Evolutionary conservation across 148 eudicot genomes (phyloP).

Genomic region (Hydrangea macrophylla): DNA sequence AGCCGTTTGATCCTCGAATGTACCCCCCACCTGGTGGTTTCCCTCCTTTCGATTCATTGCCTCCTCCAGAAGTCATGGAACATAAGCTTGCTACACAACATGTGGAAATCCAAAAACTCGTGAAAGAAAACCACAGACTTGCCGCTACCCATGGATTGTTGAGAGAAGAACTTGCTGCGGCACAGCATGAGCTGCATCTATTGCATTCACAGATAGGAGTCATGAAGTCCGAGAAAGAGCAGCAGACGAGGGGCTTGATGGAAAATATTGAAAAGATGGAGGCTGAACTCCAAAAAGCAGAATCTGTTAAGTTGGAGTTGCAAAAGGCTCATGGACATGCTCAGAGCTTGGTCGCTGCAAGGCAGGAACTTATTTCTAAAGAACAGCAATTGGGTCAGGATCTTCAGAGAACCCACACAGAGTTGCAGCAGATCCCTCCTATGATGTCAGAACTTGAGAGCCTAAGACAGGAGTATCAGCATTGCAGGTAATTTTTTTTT

Average conservation of each 20-base stretch:
- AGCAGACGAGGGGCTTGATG: conserved; percentile 55
- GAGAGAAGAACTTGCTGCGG: conserved; percentile 88
- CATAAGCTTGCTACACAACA: conserved; percentile 84
- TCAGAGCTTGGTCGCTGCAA: conserved; percentile 61
- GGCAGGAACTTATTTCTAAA: conserved; percentile 79
- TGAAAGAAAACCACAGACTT: conserved; percentile 83
- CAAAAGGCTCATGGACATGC: conserved; percentile 83
- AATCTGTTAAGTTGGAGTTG: conserved; percentile 69
- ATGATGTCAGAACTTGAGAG: conserved; percentile 72
- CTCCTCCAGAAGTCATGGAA: conserved; percentile 84
- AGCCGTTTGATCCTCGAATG: conserved; percentile 46
- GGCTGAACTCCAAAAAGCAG: conserved; percentile 63
- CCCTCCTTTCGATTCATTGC: conserved; percentile 74
- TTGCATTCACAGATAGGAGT: conserved; percentile 62
- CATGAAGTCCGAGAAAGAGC: conserved; percentile 71
- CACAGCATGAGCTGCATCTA: conserved; percentile 78
- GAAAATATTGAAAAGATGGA: conserved; percentile 79
- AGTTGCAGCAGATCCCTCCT: conserved; percentile 69
- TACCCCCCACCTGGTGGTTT: conserved; percentile 70
- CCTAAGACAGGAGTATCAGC: conserved; percentile 86
- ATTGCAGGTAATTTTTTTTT: conserved; percentile 62
- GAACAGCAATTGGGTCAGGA: conserved; percentile 60
- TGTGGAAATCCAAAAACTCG: conserved; percentile 78
- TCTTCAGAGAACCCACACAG: conserved; percentile 67
- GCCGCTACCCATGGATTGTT: conserved; percentile 83